phyloP scores from a whole-genome alignment of 495 filamentous ascomycete genomes.

The Rusavskia elegans region DNA sequence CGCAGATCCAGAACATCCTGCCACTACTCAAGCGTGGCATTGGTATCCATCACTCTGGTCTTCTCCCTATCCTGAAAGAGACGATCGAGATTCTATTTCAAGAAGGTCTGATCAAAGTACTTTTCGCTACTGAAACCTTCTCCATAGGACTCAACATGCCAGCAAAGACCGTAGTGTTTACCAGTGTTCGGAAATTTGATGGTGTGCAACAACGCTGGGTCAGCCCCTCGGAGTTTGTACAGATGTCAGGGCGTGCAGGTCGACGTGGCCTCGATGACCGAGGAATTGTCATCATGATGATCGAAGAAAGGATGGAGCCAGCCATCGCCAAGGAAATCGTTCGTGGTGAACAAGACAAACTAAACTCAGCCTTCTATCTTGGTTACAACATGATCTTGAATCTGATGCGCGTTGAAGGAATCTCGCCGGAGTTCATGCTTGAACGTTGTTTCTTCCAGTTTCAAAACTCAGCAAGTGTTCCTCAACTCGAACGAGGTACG shows the following conservation, averaged over 20 bases:
- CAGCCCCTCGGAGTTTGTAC: conserved; percentile 90
- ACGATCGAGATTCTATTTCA: conserved; percentile 99
- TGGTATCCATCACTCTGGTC: conserved; percentile 90
- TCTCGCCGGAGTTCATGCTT: conserved; percentile 93
- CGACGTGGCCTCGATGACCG: conserved; percentile 94
- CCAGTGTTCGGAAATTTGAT: conserved; percentile 87
- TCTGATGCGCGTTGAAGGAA: conserved; percentile 84
- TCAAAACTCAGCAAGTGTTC: conserved; percentile 78
- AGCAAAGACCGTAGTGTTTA: conserved; percentile 96
- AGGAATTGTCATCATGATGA: conserved; percentile 99
- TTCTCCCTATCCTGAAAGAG: conserved; percentile 92
- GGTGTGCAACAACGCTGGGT: conserved; percentile 69
- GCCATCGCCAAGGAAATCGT: conserved; percentile 83
- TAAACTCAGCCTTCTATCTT: conserved; percentile 94
- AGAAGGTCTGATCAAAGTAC: conserved; percentile 90
- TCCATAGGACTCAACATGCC: conserved; percentile 99
- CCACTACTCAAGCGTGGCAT: conserved; percentile 83
- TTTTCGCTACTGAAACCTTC: conserved; percentile 97
- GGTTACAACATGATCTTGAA: conserved; percentile 99
- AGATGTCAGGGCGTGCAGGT: conserved; percentile 95
- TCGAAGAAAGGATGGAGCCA: conserved; percentile 94
- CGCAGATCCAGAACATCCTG: conserved; percentile 82
- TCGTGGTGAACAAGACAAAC: conserved; percentile 83
- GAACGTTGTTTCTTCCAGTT: conserved; percentile 96
- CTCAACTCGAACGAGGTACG: conserved; percentile 53